Base-by-base conservation (phyloP, 2,329 filamentous ascomycete genomes). In the Talaromyces sp. region DNA sequence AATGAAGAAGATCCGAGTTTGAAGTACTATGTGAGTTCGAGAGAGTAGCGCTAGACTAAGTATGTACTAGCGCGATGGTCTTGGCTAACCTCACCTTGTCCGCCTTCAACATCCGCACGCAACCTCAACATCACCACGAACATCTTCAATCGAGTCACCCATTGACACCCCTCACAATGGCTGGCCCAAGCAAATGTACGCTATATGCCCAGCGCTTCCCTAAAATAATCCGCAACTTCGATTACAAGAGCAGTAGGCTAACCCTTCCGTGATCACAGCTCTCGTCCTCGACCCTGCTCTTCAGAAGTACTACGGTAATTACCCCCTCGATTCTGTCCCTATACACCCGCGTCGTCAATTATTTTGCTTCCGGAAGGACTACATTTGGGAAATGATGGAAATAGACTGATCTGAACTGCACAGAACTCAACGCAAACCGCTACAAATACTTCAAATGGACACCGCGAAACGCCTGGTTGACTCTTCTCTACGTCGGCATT, bases 371-470 rank as follows among this genome's bases (percentile, higher is more conserved):
- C 3, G 19, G 11, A 25, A 15, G 31, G 17, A 56, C 2, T 22
- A 13, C 5, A 1, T 1, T 36, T 19, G 10, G 8, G n/a, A 13
- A 34, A 7, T 22, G 3, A 13, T 22, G 51, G n/a, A 11, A 13
- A 5, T 11, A 54, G 8, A 4, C 49, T 53, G 17, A 53, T 13
- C 45, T 13, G 59, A 13, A 19, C 13, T 3, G 11, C 13, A 15
- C 74, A 97, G 93, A 90, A 78, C 91, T 97, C 88, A 87, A 86
- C 74, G 83, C 86, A 74, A 92, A 91, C 83, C 90, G 95, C 70
- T 90, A 93, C 86, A 92, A 92, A 82, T 97, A 92, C 86, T 99
- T 98, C 86, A 87, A 92, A 79, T 98, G 92, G 92, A 98, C 91
- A 40, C 86, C 88, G 61, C 86, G 91, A 74, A 96, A 92, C 54